phyloP scores from a whole-genome alignment of 768 basidiomycete genomes.

The Xanthoconium purpureum region DNA sequence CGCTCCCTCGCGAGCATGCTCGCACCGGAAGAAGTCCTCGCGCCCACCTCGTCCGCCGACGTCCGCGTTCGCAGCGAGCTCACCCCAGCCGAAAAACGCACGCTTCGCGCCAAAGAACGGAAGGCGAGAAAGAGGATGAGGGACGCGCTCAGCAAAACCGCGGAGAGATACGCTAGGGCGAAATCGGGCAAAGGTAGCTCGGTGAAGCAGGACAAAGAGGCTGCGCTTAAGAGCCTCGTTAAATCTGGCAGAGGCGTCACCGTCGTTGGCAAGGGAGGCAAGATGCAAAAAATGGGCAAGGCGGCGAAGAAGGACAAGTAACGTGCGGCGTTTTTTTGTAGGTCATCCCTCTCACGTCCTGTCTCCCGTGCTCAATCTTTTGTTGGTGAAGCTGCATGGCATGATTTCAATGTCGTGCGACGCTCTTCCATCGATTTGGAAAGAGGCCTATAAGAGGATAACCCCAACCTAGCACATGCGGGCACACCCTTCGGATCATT shows the following conservation, averaged over 20 bases:
- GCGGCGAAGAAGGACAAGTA: constrained; percentile 25
- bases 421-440: background rate
- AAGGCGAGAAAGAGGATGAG: constrained; percentile 70
- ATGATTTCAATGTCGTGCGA: background rate
- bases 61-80: constrained; percentile 74
- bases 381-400: background rate
- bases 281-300: constrained; percentile 28
- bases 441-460: background rate
- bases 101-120: constrained; percentile 62
- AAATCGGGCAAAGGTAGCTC: constrained; percentile 44
- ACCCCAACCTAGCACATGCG: no score
- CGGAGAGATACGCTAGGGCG: constrained; percentile 52
- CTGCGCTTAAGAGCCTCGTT: constrained; percentile 75
- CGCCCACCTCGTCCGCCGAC: constrained; percentile 47
- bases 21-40: constrained; percentile 90
- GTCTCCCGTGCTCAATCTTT: background rate
- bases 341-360: background rate
- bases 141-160: constrained; percentile 58
- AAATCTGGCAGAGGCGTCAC: constrained; percentile 86
- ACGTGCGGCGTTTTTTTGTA: background rate
- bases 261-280: constrained; percentile 70
- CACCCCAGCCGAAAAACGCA: constrained; percentile 79
- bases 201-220: constrained; percentile 76
- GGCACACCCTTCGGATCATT: background rate
- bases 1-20: constrained; percentile 75